Evolutionary conservation across 2,329 filamentous ascomycete genomes (phyloP).

Genomic region (Aspergillus sp.): DNA sequence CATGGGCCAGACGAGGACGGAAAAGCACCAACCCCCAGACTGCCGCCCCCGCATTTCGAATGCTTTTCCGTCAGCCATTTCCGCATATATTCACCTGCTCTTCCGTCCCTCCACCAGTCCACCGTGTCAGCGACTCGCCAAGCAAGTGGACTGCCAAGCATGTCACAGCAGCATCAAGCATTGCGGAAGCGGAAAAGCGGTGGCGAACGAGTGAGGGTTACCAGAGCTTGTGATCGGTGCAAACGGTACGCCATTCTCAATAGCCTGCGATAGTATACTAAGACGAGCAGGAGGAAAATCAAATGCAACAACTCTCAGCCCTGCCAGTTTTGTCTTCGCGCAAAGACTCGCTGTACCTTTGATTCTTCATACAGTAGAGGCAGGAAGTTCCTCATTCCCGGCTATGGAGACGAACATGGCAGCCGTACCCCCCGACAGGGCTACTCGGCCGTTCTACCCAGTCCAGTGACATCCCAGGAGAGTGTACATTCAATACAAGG

Average conservation of each 20-base stretch:
- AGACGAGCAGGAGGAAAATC: conserved; percentile 47
- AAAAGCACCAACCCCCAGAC: neutral
- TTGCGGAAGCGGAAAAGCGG: neutral
- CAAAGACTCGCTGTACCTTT: conserved; percentile 17
- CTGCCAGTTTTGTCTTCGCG: conserved; percentile 32
- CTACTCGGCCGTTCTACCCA: neutral
- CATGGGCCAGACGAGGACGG: neutral
- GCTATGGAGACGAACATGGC: neutral
- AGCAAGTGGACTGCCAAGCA: no score
- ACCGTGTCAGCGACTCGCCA: no score
- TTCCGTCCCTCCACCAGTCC: neutral
- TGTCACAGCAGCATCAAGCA: neutral
- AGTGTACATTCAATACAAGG: neutral
- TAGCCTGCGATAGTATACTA: neutral
- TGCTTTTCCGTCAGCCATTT: neutral
- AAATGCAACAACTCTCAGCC: conserved; percentile 57
- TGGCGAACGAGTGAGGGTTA: conserved; percentile 32
- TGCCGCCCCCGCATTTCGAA: neutral
- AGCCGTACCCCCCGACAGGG: neutral
- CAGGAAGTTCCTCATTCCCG: neutral
- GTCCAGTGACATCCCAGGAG: neutral
- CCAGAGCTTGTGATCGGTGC: conserved; percentile 41
- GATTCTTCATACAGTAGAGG: conserved; percentile 16
- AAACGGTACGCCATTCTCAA: conserved; percentile 17
- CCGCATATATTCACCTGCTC: neutral